A percentile compares a stretch with the other conserved stretches of the same genome.
phyloP scores from a whole-genome alignment of 306 rosid genomes.

The Prunus fruticosa region DNA sequence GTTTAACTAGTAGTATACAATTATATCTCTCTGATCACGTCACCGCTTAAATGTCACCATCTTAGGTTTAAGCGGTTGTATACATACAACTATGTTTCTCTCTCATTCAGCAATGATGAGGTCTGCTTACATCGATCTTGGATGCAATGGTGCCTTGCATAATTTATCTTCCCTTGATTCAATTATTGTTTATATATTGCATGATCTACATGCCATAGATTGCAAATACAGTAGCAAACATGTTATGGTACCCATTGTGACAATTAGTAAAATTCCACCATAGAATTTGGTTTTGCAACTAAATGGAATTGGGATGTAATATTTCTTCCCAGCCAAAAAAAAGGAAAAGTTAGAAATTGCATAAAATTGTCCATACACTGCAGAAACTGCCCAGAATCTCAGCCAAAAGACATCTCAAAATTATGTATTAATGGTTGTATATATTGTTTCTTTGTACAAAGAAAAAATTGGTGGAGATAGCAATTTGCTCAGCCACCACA shows the following conservation, averaged over 20 bases:
- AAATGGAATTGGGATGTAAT: not conserved
- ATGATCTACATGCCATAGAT: too few species aligned
- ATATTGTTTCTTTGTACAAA: slow-evolving; percentile 45
- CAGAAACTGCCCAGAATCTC: not conserved
- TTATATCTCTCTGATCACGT: too few species aligned
- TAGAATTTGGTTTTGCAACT: not conserved
- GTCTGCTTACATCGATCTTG: too few species aligned
- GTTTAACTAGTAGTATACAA: not conserved
- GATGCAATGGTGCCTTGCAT: not conserved
- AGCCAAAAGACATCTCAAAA: slow-evolving; percentile 9
- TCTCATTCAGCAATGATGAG: too few species aligned
- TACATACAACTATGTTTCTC: too few species aligned
- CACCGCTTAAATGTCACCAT: too few species aligned
- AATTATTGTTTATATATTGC: not conserved
- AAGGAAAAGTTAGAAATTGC: not conserved
- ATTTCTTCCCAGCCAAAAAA: not conserved
- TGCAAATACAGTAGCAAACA: too few species aligned
- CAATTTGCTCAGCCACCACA: slow-evolving; percentile 37
- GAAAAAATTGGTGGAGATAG: slow-evolving; percentile 45
- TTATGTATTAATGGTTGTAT: slow-evolving; percentile 20
- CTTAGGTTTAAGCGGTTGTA: too few species aligned
- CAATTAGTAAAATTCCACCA: not conserved
- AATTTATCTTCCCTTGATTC: not conserved
- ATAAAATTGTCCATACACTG: not conserved
- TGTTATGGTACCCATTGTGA: not conserved